Evolutionary conservation across 2,329 filamentous ascomycete genomes (phyloP), one percentile per base, ranked within the genome.

Genomic region (Westerdykella sp.): DNA sequence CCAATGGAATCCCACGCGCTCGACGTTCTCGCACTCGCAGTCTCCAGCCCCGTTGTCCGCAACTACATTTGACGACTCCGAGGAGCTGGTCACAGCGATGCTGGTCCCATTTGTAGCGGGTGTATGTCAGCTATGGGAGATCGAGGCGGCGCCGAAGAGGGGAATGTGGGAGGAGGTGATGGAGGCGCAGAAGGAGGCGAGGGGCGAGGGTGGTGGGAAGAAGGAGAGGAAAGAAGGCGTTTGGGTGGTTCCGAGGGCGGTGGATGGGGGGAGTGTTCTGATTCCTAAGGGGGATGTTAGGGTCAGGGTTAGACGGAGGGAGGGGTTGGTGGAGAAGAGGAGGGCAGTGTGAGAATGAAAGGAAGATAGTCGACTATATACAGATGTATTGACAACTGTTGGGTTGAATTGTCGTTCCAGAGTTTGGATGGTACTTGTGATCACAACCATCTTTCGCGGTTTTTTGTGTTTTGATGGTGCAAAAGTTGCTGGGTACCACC

Each of bases 191-290:
- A 59, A 55, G 13, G 56, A 55, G 32, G 60, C 60, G 39, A 48
- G 54, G 3, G 54, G 55, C 30, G 32, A 16, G 10, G 40, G 37
- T 15, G 46, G 39, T 59, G 51, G 32, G 40, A 38, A 40, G 37
- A 37, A 18, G 31, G 23, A 30, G 16, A 31, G 36, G 23, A 44
- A 46, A 46, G 43, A 40, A 13, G 64, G 63, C 6, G 64, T 61
- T 1, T 79, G 78, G 72, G 66, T 66, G 14, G 66, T 81, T 35
- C 80, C 80, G 0, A 48, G 65, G 61, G 34, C 69, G 71, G 55
- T 68, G 57, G 53, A 71, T 68, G 49, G 57, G 16, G 73, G 72
- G 5, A 73, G 69, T 41, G 73, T 78, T 12, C 75, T 72, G 51
- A 65, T 71, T 44, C 79, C 79, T 9, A 69, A 61, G 36, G 67